These are phyloP conservation scores for Cyclanthera cordifolia DNA, from an alignment of 306 rosid genomes.

Conservation along the genomic window DNA sequence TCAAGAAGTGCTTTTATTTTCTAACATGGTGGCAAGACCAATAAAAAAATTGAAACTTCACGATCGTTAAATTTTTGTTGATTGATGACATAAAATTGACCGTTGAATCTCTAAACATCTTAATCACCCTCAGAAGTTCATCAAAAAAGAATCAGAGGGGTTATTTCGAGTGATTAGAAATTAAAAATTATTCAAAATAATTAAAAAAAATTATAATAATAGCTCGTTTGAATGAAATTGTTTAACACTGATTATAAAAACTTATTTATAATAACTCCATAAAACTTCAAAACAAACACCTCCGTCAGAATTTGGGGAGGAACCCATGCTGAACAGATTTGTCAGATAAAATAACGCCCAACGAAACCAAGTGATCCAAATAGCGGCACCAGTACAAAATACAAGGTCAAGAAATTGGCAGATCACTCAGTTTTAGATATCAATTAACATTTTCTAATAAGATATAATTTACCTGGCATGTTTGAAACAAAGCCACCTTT, in stretches of 20 bases:
- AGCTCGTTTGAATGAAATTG: no score
- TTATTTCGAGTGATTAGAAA: no score
- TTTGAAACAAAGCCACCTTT: constrained; percentile 96
- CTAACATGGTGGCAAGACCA: not conserved
- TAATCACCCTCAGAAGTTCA: not conserved
- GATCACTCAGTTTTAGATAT: not conserved
- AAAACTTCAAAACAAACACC: no score
- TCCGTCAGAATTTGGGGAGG: not conserved
- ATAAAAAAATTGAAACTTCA: not conserved
- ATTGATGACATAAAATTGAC: not conserved
- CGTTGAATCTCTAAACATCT: not conserved
- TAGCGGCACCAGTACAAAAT: not conserved
- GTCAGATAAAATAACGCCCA: not conserved
- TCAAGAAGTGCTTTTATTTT: not conserved
- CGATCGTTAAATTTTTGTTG: not conserved
- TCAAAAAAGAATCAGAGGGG: not conserved
- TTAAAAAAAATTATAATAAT: no score
- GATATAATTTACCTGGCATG: constrained; percentile 60
- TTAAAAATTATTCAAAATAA: no score
- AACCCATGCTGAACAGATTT: constrained; percentile 5
- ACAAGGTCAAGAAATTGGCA: no score
- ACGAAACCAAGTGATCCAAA: not conserved
- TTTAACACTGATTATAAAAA: no score
- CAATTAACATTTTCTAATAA: not conserved
- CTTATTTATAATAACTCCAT: no score